Evolutionary conservation across 495 filamentous ascomycete species (phyloP).

Genomic region (Penicillium angulare): DNA sequence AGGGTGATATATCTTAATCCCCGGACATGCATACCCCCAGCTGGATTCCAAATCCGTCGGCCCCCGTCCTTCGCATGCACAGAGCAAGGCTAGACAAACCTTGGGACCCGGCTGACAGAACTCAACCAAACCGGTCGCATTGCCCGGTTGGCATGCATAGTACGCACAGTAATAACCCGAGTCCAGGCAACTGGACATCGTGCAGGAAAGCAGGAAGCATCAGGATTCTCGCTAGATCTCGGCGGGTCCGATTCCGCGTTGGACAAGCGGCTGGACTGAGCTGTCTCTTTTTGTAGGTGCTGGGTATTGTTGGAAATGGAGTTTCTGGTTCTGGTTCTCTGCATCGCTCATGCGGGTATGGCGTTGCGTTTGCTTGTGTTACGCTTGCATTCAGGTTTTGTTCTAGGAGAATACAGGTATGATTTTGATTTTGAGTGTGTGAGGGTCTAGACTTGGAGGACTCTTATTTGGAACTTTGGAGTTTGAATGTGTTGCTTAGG

Average conservation of each 20-base stretch:
- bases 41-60: background rate
- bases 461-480: too few relatives aligned
- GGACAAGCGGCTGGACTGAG: background rate
- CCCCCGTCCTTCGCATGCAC: background rate
- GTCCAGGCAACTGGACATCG: background rate
- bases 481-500: too few relatives aligned
- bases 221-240: background rate
- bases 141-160: too few relatives aligned
- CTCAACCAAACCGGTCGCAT: too few relatives aligned
- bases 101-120: background rate
- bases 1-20: background rate
- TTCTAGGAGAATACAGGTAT: background rate
- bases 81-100: background rate
- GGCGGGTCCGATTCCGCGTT: background rate
- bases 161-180: too few relatives aligned
- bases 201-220: background rate
- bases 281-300: too few relatives aligned
- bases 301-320: too few relatives aligned
- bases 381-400: background rate
- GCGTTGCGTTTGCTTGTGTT: slow-evolving; percentile 2
- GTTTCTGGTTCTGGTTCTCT: background rate
- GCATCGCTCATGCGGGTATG: background rate
- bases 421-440: background rate
- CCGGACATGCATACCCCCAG: background rate
- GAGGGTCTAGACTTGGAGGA: background rate